Evolutionary conservation across 768 basidiomycete species (phyloP).

Genomic region (Lepiota brunneoincarnata): DNA sequence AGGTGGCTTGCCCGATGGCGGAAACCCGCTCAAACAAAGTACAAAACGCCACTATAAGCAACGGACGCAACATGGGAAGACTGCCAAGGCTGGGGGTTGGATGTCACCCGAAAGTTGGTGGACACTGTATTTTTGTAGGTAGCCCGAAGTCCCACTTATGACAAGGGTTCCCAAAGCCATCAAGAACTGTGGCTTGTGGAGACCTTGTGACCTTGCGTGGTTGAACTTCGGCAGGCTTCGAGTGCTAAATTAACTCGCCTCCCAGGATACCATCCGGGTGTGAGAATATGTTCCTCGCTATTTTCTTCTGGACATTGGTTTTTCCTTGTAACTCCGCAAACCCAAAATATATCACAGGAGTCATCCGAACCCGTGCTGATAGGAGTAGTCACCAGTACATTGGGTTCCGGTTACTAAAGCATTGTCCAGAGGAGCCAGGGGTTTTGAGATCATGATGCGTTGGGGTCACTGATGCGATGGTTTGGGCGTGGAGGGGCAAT

Average conservation of each 20-base stretch:
- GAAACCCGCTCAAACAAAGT: conserved; percentile 17
- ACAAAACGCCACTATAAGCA: conserved; percentile 15
- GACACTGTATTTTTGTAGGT: conserved; percentile 4
- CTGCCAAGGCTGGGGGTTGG: not conserved
- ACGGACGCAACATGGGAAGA: conserved; percentile 1
- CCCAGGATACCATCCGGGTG: not conserved
- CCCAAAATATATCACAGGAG: too few relatives aligned
- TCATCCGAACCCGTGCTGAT: too few relatives aligned
- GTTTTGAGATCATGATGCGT: not conserved
- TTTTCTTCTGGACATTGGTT: not conserved
- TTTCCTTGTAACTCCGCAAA: too few relatives aligned
- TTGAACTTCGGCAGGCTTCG: conserved; percentile 9
- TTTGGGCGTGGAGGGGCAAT: too few relatives aligned
- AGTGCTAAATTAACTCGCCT: not conserved
- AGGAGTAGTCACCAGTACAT: too few relatives aligned
- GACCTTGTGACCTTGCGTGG: conserved; percentile 7
- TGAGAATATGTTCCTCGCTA: not conserved
- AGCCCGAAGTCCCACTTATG: not conserved
- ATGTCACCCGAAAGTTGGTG: not conserved
- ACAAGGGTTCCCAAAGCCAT: not conserved
- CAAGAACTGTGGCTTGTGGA: not conserved
- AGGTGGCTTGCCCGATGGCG: conserved; percentile 48
- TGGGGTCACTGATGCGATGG: too few relatives aligned
- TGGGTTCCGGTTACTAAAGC: too few relatives aligned
- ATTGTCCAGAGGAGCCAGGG: not conserved